Evolutionary conservation across 108 stramenopile genomes (phyloP), one percentile per base, ranked within the genome.

Genomic region (Nitzschia inconspicua): DNA sequence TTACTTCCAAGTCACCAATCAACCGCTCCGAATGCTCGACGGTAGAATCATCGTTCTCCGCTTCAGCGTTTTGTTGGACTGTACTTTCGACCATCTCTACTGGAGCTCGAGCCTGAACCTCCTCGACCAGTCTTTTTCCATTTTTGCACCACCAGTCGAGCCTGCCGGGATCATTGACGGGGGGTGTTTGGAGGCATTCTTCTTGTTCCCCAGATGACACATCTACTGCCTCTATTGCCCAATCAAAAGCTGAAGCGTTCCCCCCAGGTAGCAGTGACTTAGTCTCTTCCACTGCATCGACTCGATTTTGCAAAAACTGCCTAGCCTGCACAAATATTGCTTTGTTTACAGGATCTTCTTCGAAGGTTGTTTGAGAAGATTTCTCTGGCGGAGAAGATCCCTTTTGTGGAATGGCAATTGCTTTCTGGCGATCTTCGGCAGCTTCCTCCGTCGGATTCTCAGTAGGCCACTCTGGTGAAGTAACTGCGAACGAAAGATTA

Each of bases 141-240:
- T 64, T 64, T 30, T 52, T 10, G 43, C 52, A 53, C 63, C 63
- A 64, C 63, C 63, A 64, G 39, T 41, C 50, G 7, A 64, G 51
- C 4, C 60, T 46, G n/a, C 25, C 23, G 16, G 20, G n/a, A n/a
- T 39, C 37, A 9, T 39, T 39, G 37, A 9, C 11, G 11, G 9
- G 9, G 11, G 11, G 36, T 37, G 13, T 8, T 11, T 37, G 8
- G 10, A 37, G 8, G 8, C 13, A 13, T 13, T 24, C 49, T 25
- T 51, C 49, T 24, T 51, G 26, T 26, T 51, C 49, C 23, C 19
- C 49, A 3, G 7, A 28, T 26, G n/a, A 7, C n/a, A 4, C 7
- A 5, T 7, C 49, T 7, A 28, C 26, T 13, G 5, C 49, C 24
- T 51, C 49, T 24, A 28, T 13, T 51, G 44, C 25, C n/a, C n/a